Evolutionary conservation across 2,329 filamentous ascomycete species (phyloP).

Genomic region (Sclerotinia glacialis): DNA sequence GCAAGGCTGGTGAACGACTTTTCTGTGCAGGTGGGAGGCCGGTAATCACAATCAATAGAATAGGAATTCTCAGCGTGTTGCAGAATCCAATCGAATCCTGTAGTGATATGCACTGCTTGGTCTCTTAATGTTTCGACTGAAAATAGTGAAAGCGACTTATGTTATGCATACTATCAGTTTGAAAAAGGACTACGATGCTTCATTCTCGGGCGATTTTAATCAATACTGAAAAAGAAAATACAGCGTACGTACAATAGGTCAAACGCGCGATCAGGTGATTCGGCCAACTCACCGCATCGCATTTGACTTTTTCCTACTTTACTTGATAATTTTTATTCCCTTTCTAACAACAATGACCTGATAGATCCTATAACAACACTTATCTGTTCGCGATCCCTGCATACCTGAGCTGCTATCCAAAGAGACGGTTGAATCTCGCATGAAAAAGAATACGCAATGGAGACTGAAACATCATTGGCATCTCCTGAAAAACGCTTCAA

Average conservation of each 20-base stretch:
- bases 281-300: neutral
- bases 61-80: neutral
- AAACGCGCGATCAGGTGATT: neutral
- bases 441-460: neutral
- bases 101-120: neutral
- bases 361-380: too few relatives aligned
- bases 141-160: neutral
- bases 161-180: neutral
- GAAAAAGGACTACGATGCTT: neutral
- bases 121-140: neutral
- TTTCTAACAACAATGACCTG: neutral
- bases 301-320: neutral
- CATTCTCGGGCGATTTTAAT: neutral
- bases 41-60: neutral
- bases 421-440: neutral
- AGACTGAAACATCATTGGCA: neutral
- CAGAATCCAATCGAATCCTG: neutral
- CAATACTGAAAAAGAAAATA: neutral
- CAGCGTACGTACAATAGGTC: neutral
- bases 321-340: neutral
- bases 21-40: neutral
- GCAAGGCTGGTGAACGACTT: neutral
- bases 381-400: neutral
- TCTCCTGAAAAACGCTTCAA: neutral
- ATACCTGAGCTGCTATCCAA: neutral